Evolutionary conservation across 1,284 basidiomycete species (phyloP).

Genomic region (Ustilago xerochloae): DNA sequence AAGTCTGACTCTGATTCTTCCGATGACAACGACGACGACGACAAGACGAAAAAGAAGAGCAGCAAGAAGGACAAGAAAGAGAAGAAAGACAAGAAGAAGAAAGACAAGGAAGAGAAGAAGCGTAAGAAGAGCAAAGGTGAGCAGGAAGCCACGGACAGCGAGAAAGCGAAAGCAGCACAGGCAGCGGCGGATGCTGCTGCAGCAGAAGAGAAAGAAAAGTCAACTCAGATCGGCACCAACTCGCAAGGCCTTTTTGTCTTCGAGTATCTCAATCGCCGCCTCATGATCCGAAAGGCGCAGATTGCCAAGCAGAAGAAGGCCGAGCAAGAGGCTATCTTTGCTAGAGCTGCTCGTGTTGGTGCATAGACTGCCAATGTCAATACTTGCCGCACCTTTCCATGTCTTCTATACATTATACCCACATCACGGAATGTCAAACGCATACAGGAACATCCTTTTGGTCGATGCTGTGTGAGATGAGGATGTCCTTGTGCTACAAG

Average conservation of each 20-base stretch:
- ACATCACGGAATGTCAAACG: slow-evolving; percentile 1
- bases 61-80: slow-evolving; percentile 26
- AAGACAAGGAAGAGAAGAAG: slow-evolving; percentile 34
- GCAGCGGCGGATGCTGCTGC: background rate
- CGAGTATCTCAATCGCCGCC: slow-evolving; percentile 60
- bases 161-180: background rate
- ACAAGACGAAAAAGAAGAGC: slow-evolving; percentile 18
- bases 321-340: slow-evolving; percentile 57
- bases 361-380: slow-evolving; percentile 9
- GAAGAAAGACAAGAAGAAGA: slow-evolving; percentile 30
- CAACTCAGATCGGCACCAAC: slow-evolving; percentile 47
- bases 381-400: background rate
- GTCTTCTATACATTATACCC: slow-evolving; percentile 25
- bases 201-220: slow-evolving; percentile 38
- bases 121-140: background rate
- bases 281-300: slow-evolving; percentile 60
- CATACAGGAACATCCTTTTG: background rate
- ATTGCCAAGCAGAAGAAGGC: slow-evolving; percentile 54
- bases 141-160: background rate
- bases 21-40: slow-evolving; percentile 13
- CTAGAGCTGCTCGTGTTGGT: slow-evolving; percentile 43
- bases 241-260: slow-evolving; percentile 51
- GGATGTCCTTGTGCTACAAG: background rate
- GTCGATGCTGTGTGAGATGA: background rate
- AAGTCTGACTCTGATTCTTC: slow-evolving; percentile 5